phyloP scores from a whole-genome alignment of 2,329 filamentous ascomycete species.

The Hypoxylon sp. region DNA sequence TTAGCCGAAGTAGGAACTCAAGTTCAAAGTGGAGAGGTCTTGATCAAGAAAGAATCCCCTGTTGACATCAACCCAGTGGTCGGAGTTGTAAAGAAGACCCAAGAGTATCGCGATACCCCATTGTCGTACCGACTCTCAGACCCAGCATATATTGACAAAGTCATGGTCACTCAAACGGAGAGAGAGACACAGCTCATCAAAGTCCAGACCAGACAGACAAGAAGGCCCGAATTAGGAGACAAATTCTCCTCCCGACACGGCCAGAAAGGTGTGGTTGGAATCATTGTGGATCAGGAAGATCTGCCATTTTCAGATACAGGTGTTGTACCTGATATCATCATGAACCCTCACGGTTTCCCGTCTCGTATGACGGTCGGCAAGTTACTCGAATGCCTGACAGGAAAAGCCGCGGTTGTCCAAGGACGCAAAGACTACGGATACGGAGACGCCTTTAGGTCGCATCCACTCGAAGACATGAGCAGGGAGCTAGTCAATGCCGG shows the following conservation, averaged over 20 bases:
- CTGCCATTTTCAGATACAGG: slow-evolving; percentile 95
- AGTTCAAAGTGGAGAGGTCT: slow-evolving; percentile 83
- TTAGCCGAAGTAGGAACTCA: slow-evolving; percentile 87
- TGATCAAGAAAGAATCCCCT: slow-evolving; percentile 90
- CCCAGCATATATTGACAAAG: slow-evolving; percentile 92
- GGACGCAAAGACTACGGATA: slow-evolving; percentile 90
- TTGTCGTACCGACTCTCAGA: slow-evolving; percentile 87
- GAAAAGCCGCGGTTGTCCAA: slow-evolving; percentile 90
- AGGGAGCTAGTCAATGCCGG: slow-evolving; percentile 86
- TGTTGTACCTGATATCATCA: slow-evolving; percentile 97
- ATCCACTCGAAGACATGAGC: slow-evolving; percentile 90
- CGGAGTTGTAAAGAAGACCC: slow-evolving; percentile 69
- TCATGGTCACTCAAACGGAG: slow-evolving; percentile 92
- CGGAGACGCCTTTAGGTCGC: slow-evolving; percentile 82
- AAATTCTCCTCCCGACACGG: slow-evolving; percentile 99
- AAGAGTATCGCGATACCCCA: slow-evolving; percentile 75
- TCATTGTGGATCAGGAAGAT: slow-evolving; percentile 96
- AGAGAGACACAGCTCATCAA: slow-evolving; percentile 90
- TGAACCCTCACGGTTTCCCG: slow-evolving; percentile 99
- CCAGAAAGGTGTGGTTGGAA: slow-evolving; percentile 96
- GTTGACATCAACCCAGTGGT: slow-evolving; percentile 81
- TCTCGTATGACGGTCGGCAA: slow-evolving; percentile 99
- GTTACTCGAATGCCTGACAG: slow-evolving; percentile 92
- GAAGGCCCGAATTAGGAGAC: slow-evolving; percentile 93
- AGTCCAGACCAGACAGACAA: slow-evolving; percentile 94